Evolutionary conservation across 2,329 filamentous ascomycete genomes (phyloP).

Genomic region (Dactylellina drechsleri): DNA sequence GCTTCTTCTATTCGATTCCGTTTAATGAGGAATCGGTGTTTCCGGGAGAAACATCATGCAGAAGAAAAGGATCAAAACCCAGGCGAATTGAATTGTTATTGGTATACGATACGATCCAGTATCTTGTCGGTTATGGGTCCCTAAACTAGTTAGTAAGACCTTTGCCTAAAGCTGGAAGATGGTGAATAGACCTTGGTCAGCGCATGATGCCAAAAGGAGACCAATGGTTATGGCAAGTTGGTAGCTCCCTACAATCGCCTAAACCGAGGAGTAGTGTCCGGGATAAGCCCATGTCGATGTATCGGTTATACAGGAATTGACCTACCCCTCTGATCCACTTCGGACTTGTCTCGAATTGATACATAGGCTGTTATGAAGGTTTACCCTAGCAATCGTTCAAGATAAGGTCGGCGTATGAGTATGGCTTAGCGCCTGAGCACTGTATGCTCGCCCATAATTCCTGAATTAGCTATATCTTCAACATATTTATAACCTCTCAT

Average conservation of each 20-base stretch:
- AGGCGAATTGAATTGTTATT: conserved; percentile 77
- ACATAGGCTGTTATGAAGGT: conserved; percentile 64
- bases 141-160: not conserved
- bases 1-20: conserved; percentile 72
- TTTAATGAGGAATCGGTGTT: conserved; percentile 77
- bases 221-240: conserved; percentile 80
- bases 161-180: too few species aligned
- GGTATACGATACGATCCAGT: conserved; percentile 79
- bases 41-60: conserved; percentile 79
- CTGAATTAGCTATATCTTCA: too few species aligned
- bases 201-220: conserved; percentile 73
- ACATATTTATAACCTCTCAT: too few species aligned
- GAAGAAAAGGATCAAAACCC: conserved; percentile 74
- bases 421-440: not conserved
- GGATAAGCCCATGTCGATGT: not conserved
- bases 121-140: conserved; percentile 69
- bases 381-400: not conserved
- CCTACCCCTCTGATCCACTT: conserved; percentile 79
- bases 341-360: conserved; percentile 83
- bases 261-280: too few species aligned
- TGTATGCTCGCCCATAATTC: not conserved
- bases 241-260: conserved; percentile 75
- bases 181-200: conserved; percentile 69
- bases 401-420: not conserved
- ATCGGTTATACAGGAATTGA: not conserved